phyloP scores from a whole-genome alignment of 2,329 filamentous ascomycete species.

The Trichoderma sp. region DNA sequence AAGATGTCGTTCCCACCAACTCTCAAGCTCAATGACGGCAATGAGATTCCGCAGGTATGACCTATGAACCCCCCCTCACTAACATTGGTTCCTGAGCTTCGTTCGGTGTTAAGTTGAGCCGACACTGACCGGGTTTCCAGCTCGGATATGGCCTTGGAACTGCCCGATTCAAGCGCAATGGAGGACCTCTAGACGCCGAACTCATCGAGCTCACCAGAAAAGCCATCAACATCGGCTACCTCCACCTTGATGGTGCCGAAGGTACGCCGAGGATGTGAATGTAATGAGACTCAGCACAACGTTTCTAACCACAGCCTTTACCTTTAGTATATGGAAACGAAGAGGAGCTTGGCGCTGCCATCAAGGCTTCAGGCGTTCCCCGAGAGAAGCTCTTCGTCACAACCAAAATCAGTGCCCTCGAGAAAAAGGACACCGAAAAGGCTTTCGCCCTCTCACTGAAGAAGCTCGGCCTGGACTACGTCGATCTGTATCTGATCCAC shows the following conservation, averaged over 20 bases:
- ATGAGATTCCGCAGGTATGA: conserved; percentile 66
- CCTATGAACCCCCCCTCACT: background rate
- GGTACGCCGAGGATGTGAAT: conserved; percentile 38
- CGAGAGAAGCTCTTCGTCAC: conserved; percentile 68
- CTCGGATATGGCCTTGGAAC: conserved; percentile 72
- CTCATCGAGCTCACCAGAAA: conserved; percentile 51
- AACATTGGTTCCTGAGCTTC: background rate
- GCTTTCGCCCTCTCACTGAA: conserved; percentile 59
- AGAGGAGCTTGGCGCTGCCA: conserved; percentile 67
- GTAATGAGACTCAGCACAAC: background rate
- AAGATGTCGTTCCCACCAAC: conserved; percentile 22
- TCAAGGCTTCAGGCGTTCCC: conserved; percentile 63
- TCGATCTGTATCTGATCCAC: conserved; percentile 70
- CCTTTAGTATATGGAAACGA: conserved; percentile 61
- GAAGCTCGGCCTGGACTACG: conserved; percentile 66
- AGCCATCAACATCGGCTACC: conserved; percentile 68
- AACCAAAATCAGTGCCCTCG: conserved; percentile 52
- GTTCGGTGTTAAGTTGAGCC: background rate
- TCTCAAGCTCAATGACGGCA: conserved; percentile 71
- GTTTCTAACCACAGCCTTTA: conserved; percentile 3
- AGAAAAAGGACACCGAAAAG: conserved; percentile 43
- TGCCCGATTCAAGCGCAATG: conserved; percentile 53
- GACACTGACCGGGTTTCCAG: conserved; percentile 36
- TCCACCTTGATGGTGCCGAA: conserved; percentile 74
- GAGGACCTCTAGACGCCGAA: conserved; percentile 54